A percentile compares a stretch with the other conserved stretches of the same genome.
These are phyloP conservation scores for Pezizomycotina sp. DNA, from an alignment of 2,329 filamentous ascomycete species.

Conservation along the genomic window DNA sequence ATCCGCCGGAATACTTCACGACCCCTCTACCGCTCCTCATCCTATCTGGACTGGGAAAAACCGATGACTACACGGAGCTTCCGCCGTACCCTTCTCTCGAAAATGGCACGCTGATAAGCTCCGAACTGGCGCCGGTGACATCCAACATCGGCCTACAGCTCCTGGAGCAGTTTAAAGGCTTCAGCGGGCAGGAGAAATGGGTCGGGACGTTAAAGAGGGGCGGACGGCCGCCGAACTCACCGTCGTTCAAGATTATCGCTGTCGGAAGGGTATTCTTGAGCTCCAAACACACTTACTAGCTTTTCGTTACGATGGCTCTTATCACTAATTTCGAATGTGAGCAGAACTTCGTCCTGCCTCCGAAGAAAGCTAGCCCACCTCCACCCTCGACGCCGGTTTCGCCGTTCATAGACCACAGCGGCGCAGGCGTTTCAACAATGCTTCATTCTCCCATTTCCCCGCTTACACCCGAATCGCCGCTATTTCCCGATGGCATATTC, in stretches of 20 bases:
- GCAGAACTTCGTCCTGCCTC: constrained; percentile 42
- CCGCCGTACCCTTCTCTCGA: constrained; percentile 39
- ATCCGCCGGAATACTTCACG: constrained; percentile 60
- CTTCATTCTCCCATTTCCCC: constrained; percentile 87
- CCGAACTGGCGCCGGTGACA: constrained; percentile 51
- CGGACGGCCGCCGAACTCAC: constrained; percentile 34
- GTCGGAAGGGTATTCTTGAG: constrained; percentile 59
- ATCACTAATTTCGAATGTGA: constrained; percentile 19
- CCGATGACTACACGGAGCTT: constrained; percentile 28
- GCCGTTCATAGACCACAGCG: constrained; percentile 35
- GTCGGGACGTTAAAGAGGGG: constrained; percentile 39
- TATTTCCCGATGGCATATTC: constrained; percentile 82
- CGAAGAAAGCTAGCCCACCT: constrained; percentile 45
- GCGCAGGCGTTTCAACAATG: constrained; percentile 7
- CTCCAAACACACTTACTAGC: constrained; percentile 20
- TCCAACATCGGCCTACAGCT: constrained; percentile 49
- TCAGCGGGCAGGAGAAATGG: constrained; percentile 47
- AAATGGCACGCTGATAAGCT: constrained; percentile 47
- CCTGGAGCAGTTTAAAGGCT: constrained; percentile 51
- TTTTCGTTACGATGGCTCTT: constrained; percentile 17
- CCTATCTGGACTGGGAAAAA: constrained; percentile 53
- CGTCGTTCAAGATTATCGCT: constrained; percentile 50
- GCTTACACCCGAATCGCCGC: constrained; percentile 60
- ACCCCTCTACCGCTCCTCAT: constrained; percentile 77
- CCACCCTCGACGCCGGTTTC: constrained; percentile 35